Base-by-base conservation (phyloP, 805 yeast genomes). In the Starmerella scarabaei region DNA sequence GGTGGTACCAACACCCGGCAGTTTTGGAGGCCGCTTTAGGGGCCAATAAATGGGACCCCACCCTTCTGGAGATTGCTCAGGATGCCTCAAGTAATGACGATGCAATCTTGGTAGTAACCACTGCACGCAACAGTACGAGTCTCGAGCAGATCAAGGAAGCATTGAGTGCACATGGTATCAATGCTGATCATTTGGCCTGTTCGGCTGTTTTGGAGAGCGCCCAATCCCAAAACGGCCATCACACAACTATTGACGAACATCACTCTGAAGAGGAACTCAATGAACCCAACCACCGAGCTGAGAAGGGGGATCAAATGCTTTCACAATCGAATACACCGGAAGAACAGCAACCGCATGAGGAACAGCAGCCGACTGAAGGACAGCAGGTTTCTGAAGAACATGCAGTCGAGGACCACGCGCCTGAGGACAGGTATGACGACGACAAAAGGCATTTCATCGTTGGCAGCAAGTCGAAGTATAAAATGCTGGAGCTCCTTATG, bases 401-500 rank as follows among this genome's bases (percentile, higher is more conserved):
- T n/a, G n/a, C n/a, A n/a, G n/a, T n/a, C n/a, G n/a, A n/a, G n/a
- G n/a, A n/a, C n/a, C n/a, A n/a, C n/a, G n/a, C n/a, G n/a, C n/a
- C n/a, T n/a, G n/a, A n/a, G n/a, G n/a, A n/a, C 23, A 18, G 16
- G 9, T 16, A 19, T 19, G 18, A 19, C 9, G 16, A 12, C 17
- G 19, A n/a, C 21, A 16, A 24, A n/a, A 20, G 11, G 6, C 33
- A 4, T 14, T 28, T 32, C 33, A 27, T 17, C 3, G 16, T 32
- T 37, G 40, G 43, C 15, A n/a, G 37, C 19, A 20, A 30, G 11
- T 32, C 40, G 18, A 46, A 42, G 29, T 29, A 28, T n/a, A 20
- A n/a, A 5, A 37, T 51, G 33, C 40, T 52, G 9, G 38, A 36
- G 21, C 41, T 41, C 29, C 44, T 52, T 11, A 40, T 50, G 40